Conservation (phyloP, 1,284 basidiomycete species). For the Apiotrichum akiyoshidainum region DNA sequence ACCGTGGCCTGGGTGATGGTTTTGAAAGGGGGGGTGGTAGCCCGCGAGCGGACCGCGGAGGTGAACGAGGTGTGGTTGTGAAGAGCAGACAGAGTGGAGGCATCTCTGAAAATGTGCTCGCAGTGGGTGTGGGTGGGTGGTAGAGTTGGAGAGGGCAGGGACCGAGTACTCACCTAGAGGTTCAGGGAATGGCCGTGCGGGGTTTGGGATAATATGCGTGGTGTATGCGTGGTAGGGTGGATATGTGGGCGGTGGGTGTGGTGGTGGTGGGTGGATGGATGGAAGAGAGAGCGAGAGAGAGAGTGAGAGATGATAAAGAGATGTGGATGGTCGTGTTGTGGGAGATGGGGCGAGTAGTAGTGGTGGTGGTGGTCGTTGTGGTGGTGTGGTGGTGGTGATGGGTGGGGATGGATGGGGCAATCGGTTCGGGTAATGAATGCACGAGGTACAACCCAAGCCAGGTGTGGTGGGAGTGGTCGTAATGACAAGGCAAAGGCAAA, state of each 20-base stretch:
- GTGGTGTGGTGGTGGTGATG: too few relatives aligned
- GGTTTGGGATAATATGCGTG: background rate
- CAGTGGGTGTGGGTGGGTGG: too few relatives aligned
- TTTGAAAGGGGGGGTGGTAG: slow-evolving; percentile 1
- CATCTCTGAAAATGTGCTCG: slow-evolving; percentile 2
- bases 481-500: too few relatives aligned
- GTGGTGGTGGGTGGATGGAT: background rate
- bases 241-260: background rate
- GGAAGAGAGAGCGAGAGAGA: too few relatives aligned
- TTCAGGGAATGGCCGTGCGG: slow-evolving; percentile 4
- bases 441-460: too few relatives aligned
- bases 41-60: slow-evolving; percentile 7
- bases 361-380: too few relatives aligned
- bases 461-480: too few relatives aligned
- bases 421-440: too few relatives aligned
- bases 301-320: too few relatives aligned
- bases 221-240: background rate
- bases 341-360: too few relatives aligned
- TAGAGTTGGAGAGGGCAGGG: background rate
- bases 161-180: slow-evolving; percentile 4
- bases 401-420: too few relatives aligned
- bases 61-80: slow-evolving; percentile 2
- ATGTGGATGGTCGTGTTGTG: too few relatives aligned
- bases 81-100: background rate
- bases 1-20: slow-evolving; percentile 7